Conservation (phyloP, 2,329 filamentous ascomycete genomes). For the Sporothrix curviconia region DNA sequence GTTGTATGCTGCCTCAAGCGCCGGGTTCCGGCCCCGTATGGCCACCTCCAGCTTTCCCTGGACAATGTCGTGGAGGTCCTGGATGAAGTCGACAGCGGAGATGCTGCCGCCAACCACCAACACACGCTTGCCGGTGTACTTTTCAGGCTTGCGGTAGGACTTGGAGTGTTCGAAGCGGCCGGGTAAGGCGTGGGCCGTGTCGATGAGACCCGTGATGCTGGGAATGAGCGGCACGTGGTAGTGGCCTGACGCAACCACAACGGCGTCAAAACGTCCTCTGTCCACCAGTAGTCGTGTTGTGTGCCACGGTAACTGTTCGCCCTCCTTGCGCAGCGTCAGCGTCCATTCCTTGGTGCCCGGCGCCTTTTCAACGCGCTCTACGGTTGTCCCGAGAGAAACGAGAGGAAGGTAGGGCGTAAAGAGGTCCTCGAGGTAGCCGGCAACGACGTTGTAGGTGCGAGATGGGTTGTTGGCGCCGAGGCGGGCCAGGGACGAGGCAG, state of each 20-base stretch:
- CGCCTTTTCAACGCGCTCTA: conserved; percentile 46
- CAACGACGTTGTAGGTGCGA: conserved; percentile 51
- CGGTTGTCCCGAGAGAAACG: conserved; percentile 47
- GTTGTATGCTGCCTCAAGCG: no score
- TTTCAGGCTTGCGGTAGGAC: conserved; percentile 29
- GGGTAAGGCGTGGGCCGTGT: conserved; percentile 30
- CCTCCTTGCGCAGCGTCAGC: conserved; percentile 39
- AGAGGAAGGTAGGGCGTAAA: conserved; percentile 30
- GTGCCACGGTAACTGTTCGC: neutral
- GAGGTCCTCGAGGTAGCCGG: conserved; percentile 46
- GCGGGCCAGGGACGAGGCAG: neutral
- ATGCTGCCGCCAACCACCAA: conserved; percentile 53
- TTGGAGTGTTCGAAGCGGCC: conserved; percentile 35
- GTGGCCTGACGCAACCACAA: conserved; percentile 36
- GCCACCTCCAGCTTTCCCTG: no score
- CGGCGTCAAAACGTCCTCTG: conserved; percentile 32
- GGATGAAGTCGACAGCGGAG: conserved; percentile 50
- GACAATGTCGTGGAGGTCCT: conserved; percentile 39
- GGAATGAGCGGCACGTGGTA: conserved; percentile 35
- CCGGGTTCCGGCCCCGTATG: no score
- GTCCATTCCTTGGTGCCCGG: conserved; percentile 45
- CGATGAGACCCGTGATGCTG: conserved; percentile 31
- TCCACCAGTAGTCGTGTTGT: conserved; percentile 34
- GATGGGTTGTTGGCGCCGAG: conserved; percentile 53
- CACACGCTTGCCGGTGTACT: conserved; percentile 29